Evolutionary conservation across 257 asterid species (phyloP), one percentile per base, ranked within the genome.

Genomic region (Fraxinus cuspidata): DNA sequence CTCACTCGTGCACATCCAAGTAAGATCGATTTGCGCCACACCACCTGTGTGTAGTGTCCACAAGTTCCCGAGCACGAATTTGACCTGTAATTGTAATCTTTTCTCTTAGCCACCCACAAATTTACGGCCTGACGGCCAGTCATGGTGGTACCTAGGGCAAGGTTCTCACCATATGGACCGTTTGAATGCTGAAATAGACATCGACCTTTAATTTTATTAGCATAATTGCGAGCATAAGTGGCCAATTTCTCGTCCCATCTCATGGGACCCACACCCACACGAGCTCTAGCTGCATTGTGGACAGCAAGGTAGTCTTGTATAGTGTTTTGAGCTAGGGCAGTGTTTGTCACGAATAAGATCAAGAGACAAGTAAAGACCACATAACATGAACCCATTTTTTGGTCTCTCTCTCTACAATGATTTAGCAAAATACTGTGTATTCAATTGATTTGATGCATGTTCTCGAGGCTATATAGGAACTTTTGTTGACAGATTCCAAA

Each of bases 21-120:
- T 6, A 65, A 31, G 19, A 64, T 47, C 2, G 73, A 63, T 7
- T 75, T 37, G 18, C 58, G 44, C 73, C 73, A 75, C 37, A 75
- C 79, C 40, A 75, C 68, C 28, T 75, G 79, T 32, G 79, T 75
- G 60, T 75, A 75, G 49, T 75, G 79, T 3, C 73, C 73, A n/a
- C 79, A 75, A 35, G 60, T 12, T 37, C 32, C 1, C 5, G 13
- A 9, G 65, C 79, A 65, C 21, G 40, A 4, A 40, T 75, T 75
- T 9, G 73, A 12, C 18, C 1, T 18, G 2, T 49, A n/a, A 18
- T 64, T 64, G 44, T 75, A 75, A 21, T 63, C 25, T 25, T 16
- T 64, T 10, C n/a, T 38, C 35, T 75, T 73, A 18, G 18, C 64
- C 49, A 44, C 79, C 79, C 73, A 75, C 15, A 64, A 25, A 23